Evolutionary conservation across 306 rosid genomes (phyloP).

Genomic region (Potentilla sterilis): DNA sequence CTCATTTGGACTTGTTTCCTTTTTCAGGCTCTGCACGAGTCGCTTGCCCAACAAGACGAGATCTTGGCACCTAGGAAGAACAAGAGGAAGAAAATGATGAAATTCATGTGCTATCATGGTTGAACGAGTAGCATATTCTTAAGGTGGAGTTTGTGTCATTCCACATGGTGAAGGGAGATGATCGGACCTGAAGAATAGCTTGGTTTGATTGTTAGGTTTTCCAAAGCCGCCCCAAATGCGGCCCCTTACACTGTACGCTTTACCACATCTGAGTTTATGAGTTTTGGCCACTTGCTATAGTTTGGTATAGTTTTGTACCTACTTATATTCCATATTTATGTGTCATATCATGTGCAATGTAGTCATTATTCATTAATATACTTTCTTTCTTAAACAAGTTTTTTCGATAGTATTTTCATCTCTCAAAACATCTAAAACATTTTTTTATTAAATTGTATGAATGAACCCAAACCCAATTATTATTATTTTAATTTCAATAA

Average conservation of each 20-base stretch:
- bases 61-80: conserved; percentile 60
- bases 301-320: neutral
- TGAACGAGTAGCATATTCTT: neutral
- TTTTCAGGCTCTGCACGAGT: conserved; percentile 65
- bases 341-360: neutral
- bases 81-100: conserved; percentile 53
- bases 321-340: neutral
- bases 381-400: neutral
- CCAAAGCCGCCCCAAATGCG: conserved; percentile 9
- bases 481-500: too few species aligned
- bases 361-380: neutral
- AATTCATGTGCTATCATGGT: conserved; percentile 40
- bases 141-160: neutral
- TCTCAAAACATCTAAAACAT: neutral
- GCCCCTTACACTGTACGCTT: neutral
- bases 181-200: neutral
- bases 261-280: neutral
- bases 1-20: neutral
- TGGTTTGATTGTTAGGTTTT: conserved; percentile 2
- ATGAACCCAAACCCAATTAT: too few species aligned
- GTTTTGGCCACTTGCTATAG: neutral
- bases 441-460: too few species aligned
- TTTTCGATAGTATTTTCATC: neutral
- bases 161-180: neutral
- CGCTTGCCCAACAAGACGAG: conserved; percentile 59